These are phyloP conservation scores for Suillus spraguei DNA, from an alignment of 768 basidiomycete species.

Conservation along the genomic window DNA sequence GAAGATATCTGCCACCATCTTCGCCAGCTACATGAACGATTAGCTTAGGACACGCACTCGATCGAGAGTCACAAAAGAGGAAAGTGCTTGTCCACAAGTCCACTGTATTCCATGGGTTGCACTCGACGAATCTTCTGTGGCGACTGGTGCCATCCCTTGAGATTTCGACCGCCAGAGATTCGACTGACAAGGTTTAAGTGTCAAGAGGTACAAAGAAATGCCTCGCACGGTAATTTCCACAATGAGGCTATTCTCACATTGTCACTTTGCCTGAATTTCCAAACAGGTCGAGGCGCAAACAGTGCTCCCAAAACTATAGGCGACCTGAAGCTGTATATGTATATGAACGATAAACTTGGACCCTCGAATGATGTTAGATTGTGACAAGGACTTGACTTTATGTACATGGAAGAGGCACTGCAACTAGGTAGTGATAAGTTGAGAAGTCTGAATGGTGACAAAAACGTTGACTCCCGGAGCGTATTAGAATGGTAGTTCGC, in stretches of 20 bases:
- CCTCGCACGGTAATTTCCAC: not conserved
- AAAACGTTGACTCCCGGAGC: not conserved
- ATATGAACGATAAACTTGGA: conserved; percentile 1
- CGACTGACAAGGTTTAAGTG: conserved; percentile 21
- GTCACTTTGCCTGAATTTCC: not conserved
- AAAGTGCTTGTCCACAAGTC: conserved; percentile 60
- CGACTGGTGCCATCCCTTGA: conserved; percentile 19
- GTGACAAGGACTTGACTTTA: conserved; percentile 1
- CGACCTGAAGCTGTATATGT: not conserved
- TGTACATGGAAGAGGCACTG: not conserved
- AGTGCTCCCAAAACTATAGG: not conserved
- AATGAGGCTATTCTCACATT: not conserved
- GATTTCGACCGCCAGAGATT: conserved; percentile 16
- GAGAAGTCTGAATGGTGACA: not conserved
- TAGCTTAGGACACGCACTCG: conserved; percentile 40
- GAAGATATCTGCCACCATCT: too few relatives aligned
- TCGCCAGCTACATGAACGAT: not conserved
- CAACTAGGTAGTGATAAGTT: too few relatives aligned
- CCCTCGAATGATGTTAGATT: not conserved
- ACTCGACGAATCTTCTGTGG: conserved; percentile 25
- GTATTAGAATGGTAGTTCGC: not conserved
- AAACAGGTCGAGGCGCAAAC: conserved; percentile 3
- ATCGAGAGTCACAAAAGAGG: conserved; percentile 69
- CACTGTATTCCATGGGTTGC: conserved; percentile 52
- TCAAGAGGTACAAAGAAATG: not conserved